phyloP scores from a whole-genome alignment of 1,139 yeast genomes.

The Yamadazyma sp. region DNA sequence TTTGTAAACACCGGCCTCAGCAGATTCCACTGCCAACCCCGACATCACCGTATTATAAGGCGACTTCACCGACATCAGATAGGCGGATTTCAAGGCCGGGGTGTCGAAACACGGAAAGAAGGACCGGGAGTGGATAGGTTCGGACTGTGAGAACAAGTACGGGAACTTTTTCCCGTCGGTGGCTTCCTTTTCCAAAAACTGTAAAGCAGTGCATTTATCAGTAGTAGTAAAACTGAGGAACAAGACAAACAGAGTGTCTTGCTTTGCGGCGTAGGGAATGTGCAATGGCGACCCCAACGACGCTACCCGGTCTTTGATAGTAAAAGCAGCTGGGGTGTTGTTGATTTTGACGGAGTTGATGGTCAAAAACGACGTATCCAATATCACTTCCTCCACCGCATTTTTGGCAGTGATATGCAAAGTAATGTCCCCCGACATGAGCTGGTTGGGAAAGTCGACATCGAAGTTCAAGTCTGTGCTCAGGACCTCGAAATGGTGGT shows the following conservation, averaged over 20 bases:
- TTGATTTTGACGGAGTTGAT: slow-evolving; percentile 51
- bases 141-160: slow-evolving; percentile 85
- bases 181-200: slow-evolving; percentile 75
- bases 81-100: slow-evolving; percentile 76
- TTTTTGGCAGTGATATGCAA: slow-evolving; percentile 34
- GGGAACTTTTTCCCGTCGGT: slow-evolving; percentile 76
- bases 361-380: slow-evolving; percentile 70
- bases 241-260: slow-evolving; percentile 28
- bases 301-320: slow-evolving; percentile 50
- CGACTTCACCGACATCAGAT: slow-evolving; percentile 59
- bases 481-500: slow-evolving; percentile 25
- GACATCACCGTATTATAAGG: slow-evolving; percentile 69
- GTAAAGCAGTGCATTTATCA: slow-evolving; percentile 75
- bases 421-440: slow-evolving; percentile 56
- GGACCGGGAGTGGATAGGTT: slow-evolving; percentile 88
- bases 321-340: slow-evolving; percentile 29
- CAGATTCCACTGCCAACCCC: slow-evolving; percentile 46
- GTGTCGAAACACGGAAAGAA: slow-evolving; percentile 91
- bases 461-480: slow-evolving; percentile 53
- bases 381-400: slow-evolving; percentile 33
- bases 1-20: slow-evolving; percentile 26
- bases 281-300: slow-evolving; percentile 68
- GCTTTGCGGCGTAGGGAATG: slow-evolving; percentile 24
- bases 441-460: slow-evolving; percentile 54
- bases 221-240: slow-evolving; percentile 65